Evolutionary conservation across 306 rosid genomes (phyloP).

Genomic region (Gynostemma pentaphyllum): DNA sequence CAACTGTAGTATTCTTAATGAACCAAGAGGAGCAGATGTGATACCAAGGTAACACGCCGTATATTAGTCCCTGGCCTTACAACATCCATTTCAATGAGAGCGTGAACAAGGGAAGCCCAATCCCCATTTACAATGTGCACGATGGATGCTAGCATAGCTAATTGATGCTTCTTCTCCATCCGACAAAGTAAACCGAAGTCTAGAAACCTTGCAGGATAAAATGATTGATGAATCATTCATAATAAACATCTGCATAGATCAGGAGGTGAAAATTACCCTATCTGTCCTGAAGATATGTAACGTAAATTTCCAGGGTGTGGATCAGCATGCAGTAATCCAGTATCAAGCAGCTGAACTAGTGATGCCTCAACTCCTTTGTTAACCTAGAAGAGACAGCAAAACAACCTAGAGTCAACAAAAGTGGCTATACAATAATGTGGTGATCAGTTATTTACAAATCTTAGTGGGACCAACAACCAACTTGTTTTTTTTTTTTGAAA

Average conservation of each 20-base stretch:
- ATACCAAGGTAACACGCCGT: conserved; percentile 65
- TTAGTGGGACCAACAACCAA: too few species aligned
- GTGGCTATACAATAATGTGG: neutral
- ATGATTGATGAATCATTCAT: neutral
- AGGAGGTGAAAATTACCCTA: conserved; percentile 44
- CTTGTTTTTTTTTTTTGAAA: too few species aligned
- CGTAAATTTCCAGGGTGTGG: conserved; percentile 98
- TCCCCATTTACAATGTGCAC: conserved; percentile 96
- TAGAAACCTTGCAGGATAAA: conserved; percentile 51
- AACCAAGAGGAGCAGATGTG: conserved; percentile 17
- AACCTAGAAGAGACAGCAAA: conserved; percentile 43
- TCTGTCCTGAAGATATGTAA: conserved; percentile 72
- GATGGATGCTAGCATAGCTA: conserved; percentile 93
- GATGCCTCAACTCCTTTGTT: conserved; percentile 88
- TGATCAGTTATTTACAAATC: neutral
- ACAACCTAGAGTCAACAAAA: neutral
- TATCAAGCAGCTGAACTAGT: conserved; percentile 88
- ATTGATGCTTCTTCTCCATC: conserved; percentile 85
- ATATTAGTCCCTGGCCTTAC: conserved; percentile 77
- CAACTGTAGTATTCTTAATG: neutral
- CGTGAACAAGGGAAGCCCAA: conserved; percentile 75
- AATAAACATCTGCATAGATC: neutral
- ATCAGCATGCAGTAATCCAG: conserved; percentile 95
- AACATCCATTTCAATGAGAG: conserved; percentile 77
- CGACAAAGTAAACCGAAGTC: conserved; percentile 98